Evolutionary conservation across 2,329 filamentous ascomycete species (phyloP).

Genomic region (Neodidymelliopsis sp.): DNA sequence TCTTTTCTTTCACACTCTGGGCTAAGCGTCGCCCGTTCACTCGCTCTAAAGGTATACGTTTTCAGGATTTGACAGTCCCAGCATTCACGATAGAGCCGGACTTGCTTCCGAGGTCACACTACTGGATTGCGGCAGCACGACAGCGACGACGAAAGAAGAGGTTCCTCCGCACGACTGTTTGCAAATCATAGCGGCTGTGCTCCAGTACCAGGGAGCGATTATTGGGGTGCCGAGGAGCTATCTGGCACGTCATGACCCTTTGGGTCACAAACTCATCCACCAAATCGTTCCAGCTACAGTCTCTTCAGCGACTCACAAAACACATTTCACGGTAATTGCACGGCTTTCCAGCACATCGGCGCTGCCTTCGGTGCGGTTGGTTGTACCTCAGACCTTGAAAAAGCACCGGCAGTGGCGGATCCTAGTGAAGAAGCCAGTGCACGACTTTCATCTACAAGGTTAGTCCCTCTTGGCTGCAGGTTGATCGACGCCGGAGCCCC

Average conservation of each 20-base stretch:
- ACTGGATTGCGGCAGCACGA: slow-evolving; percentile 21
- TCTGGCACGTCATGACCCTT: slow-evolving; percentile 16
- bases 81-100: slow-evolving; percentile 18
- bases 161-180: slow-evolving; percentile 20
- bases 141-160: slow-evolving; percentile 16
- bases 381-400: slow-evolving; percentile 3
- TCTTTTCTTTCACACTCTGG: slow-evolving; percentile 22
- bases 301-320: slow-evolving; percentile 2
- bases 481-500: slow-evolving; percentile 22
- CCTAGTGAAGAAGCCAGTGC: slow-evolving; percentile 12
- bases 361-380: not conserved
- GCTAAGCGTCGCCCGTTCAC: slow-evolving; percentile 7
- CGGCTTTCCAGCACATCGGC: not conserved
- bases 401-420: slow-evolving; percentile 16
- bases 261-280: not conserved
- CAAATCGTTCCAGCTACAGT: not conserved
- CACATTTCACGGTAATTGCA: not conserved
- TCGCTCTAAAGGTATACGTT: slow-evolving; percentile 8
- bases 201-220: slow-evolving; percentile 8
- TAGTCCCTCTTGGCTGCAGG: slow-evolving; percentile 21
- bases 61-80: slow-evolving; percentile 4
- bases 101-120: slow-evolving; percentile 20
- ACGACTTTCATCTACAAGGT: slow-evolving; percentile 19
- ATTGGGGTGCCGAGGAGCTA: slow-evolving; percentile 1
- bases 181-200: slow-evolving; percentile 21